A percentile compares a stretch with the other conserved stretches of the same genome.
Conservation (phyloP, 805 yeast species). For the Brettanomyces naardenensis region DNA sequence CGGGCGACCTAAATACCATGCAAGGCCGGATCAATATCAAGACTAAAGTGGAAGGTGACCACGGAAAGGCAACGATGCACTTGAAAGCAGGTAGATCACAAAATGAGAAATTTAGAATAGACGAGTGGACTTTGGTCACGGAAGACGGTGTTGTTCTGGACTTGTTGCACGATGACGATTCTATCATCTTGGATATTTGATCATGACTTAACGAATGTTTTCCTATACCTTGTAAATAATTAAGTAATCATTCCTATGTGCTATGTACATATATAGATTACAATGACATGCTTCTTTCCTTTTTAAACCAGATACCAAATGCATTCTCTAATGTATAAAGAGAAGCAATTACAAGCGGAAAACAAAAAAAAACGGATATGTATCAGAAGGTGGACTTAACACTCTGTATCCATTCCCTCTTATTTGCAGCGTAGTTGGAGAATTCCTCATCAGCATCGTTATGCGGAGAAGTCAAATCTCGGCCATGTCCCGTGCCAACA, state of each 20-base stretch:
- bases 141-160: conserved; percentile 35
- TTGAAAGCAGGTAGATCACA: conserved; percentile 58
- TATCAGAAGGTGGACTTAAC: no score
- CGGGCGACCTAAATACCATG: conserved; percentile 78
- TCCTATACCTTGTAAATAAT: no score
- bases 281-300: no score
- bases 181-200: conserved; percentile 20
- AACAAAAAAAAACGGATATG: no score
- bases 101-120: conserved; percentile 50
- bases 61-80: conserved; percentile 43
- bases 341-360: no score
- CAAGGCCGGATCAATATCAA: conserved; percentile 70
- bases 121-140: conserved; percentile 53
- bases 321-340: no score
- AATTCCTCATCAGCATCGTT: conserved; percentile 14
- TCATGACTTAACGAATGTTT: not conserved
- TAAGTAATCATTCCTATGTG: no score
- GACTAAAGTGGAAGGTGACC: conserved; percentile 65
- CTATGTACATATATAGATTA: no score
- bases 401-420: conserved; percentile 32
- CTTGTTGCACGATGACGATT: conserved; percentile 38
- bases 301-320: no score
- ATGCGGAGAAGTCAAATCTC: not conserved
- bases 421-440: conserved; percentile 36
- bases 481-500: not conserved